Percentiles rank a stretch among this genome's conserved stretches.
Conservation (phyloP, 139 green algal species). For the Chlorella sp. region DNA sequence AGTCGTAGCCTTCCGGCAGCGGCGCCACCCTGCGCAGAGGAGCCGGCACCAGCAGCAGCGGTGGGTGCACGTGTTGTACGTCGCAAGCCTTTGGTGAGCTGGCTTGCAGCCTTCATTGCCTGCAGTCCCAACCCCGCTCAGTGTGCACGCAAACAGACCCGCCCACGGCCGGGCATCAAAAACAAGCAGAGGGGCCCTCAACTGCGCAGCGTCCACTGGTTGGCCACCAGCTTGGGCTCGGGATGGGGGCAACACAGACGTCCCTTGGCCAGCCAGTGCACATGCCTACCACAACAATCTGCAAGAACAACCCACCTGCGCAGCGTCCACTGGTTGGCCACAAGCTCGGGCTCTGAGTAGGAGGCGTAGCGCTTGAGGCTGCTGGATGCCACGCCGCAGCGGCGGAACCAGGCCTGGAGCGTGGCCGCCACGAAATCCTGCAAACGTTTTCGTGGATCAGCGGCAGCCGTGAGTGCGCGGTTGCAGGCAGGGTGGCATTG, state of each 20-base stretch:
- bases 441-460: too few species aligned
- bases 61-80: too few species aligned
- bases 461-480: too few species aligned
- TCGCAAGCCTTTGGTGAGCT: too few species aligned
- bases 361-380: conserved; percentile 22
- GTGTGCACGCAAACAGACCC: too few species aligned
- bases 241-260: not conserved
- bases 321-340: conserved; percentile 6
- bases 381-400: conserved; percentile 12
- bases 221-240: not conserved
- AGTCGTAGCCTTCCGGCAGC: conserved; percentile 12
- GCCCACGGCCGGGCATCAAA: not conserved
- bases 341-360: not conserved
- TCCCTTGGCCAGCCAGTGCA: not conserved
- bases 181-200: not conserved
- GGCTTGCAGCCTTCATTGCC: too few species aligned
- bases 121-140: too few species aligned
- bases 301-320: not conserved
- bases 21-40: not conserved
- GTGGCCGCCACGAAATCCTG: conserved; percentile 15
- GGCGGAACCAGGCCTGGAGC: conserved; percentile 23
- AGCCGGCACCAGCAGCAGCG: too few species aligned
- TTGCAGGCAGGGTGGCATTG: too few species aligned
- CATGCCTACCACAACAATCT: not conserved
- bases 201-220: not conserved